phyloP scores from a whole-genome alignment of 176 grass and related monocot genomes.

The Tuctoria greenei region DNA sequence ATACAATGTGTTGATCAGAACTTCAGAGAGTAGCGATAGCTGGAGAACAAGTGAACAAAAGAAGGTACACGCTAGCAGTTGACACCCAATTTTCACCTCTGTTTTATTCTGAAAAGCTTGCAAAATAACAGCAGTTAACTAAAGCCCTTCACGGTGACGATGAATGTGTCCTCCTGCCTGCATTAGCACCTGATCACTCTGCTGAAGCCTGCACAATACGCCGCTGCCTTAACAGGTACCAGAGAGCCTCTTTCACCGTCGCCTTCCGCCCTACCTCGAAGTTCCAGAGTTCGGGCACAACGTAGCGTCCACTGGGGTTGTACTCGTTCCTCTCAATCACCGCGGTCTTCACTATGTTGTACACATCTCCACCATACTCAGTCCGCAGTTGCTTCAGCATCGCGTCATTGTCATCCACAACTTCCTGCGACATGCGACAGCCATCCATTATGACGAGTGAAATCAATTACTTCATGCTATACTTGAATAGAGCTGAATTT shows the following conservation, averaged over 20 bases:
- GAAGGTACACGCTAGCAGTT: too few species aligned
- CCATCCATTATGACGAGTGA: neutral
- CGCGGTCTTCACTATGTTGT: neutral
- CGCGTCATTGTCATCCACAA: constrained; percentile 29
- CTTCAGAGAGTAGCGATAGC: too few species aligned
- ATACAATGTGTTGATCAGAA: too few species aligned
- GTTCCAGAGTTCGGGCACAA: constrained; percentile 21
- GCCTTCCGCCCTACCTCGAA: constrained; percentile 13
- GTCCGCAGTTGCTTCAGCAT: neutral
- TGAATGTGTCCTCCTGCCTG: too few species aligned
- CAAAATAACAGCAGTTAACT: too few species aligned
- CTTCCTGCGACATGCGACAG: neutral
- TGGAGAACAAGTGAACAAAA: too few species aligned
- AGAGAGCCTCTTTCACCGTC: neutral
- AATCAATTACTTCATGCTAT: neutral
- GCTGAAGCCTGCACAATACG: too few species aligned
- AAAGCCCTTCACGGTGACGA: too few species aligned
- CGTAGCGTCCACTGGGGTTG: neutral
- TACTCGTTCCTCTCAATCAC: constrained; percentile 18
- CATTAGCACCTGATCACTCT: too few species aligned
- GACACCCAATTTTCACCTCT: too few species aligned
- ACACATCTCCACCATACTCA: neutral
- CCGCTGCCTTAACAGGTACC: too few species aligned
- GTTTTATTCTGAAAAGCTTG: too few species aligned
- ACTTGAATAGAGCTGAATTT: neutral